Conservation (phyloP, 139 green algal species). For the Picochlorum sp. region DNA sequence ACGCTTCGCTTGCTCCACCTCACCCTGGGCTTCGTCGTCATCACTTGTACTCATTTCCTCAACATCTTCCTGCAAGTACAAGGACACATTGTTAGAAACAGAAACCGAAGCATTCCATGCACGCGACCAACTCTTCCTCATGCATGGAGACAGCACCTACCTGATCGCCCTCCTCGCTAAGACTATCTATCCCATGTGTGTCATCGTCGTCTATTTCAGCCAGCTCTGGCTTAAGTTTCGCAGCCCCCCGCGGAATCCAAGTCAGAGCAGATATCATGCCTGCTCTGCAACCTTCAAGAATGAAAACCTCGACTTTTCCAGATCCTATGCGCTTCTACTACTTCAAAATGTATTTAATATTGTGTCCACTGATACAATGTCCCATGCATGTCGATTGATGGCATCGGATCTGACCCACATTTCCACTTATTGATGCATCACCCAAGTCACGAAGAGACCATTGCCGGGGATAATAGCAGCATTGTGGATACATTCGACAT, state of each 20-base stretch:
- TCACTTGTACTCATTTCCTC: constrained; percentile 1
- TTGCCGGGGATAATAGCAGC: too few species aligned
- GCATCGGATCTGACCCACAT: too few species aligned
- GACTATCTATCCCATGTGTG: constrained; percentile 30
- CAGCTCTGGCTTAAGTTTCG: constrained; percentile 27
- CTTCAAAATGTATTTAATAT: too few species aligned
- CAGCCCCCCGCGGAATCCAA: constrained; percentile 70
- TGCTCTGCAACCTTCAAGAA: too few species aligned
- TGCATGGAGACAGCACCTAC: background rate
- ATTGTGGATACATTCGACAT: too few species aligned
- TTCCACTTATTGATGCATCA: too few species aligned
- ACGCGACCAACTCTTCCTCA: background rate
- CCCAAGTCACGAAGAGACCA: too few species aligned
- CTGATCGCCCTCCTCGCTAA: background rate
- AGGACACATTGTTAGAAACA: background rate
- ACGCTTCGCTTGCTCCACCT: constrained; percentile 22
- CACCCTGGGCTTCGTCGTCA: constrained; percentile 22
- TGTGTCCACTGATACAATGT: too few species aligned
- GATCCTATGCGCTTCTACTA: too few species aligned
- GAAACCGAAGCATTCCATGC: too few species aligned
- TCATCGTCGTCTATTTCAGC: constrained; percentile 54
- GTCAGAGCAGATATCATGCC: constrained; percentile 70
- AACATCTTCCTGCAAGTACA: constrained; percentile 8
- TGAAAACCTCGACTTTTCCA: too few species aligned
- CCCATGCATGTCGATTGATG: too few species aligned